These are phyloP conservation scores for Podaxis sp. DNA, from an alignment of 768 basidiomycete genomes.

Conservation along the genomic window DNA sequence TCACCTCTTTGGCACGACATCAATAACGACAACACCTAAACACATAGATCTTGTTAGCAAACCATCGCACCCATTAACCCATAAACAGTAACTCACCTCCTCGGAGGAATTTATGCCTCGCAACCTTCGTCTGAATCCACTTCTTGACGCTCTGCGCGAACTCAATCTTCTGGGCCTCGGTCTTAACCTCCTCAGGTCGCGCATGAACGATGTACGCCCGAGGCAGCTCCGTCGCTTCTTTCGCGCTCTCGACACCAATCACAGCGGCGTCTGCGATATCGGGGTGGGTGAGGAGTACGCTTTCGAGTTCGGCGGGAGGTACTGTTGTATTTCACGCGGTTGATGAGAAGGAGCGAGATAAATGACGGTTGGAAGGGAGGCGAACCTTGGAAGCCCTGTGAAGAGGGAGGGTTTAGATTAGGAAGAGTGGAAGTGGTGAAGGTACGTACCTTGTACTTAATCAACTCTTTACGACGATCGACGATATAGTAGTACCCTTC, in stretches of 20 bases:
- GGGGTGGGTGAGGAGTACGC: slow-evolving; percentile 70
- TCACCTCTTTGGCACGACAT: slow-evolving; percentile 69
- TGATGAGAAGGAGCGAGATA: not conserved
- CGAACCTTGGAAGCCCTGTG: slow-evolving; percentile 74
- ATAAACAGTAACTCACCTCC: slow-evolving; percentile 68
- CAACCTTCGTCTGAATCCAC: slow-evolving; percentile 73
- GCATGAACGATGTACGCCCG: slow-evolving; percentile 68
- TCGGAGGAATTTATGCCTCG: slow-evolving; percentile 74
- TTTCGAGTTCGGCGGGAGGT: slow-evolving; percentile 85
- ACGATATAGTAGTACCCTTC: slow-evolving; percentile 79
- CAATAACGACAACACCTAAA: slow-evolving; percentile 61
- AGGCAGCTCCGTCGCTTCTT: slow-evolving; percentile 81
- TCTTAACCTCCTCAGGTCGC: slow-evolving; percentile 34
- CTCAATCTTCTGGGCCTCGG: slow-evolving; percentile 33
- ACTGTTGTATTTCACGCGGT: slow-evolving; percentile 40
- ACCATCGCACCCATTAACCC: slow-evolving; percentile 69
- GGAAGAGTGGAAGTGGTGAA: not conserved
- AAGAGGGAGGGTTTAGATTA: not conserved
- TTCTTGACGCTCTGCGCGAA: slow-evolving; percentile 54
- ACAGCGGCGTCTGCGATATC: slow-evolving; percentile 80
- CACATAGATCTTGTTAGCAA: slow-evolving; percentile 28
- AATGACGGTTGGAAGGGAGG: not conserved
- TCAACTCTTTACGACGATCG: slow-evolving; percentile 72
- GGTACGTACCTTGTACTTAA: slow-evolving; percentile 64
- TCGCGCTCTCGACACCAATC: slow-evolving; percentile 66